Base-by-base conservation (phyloP, 805 yeast species). In the Spencermartinsiella europaea region DNA sequence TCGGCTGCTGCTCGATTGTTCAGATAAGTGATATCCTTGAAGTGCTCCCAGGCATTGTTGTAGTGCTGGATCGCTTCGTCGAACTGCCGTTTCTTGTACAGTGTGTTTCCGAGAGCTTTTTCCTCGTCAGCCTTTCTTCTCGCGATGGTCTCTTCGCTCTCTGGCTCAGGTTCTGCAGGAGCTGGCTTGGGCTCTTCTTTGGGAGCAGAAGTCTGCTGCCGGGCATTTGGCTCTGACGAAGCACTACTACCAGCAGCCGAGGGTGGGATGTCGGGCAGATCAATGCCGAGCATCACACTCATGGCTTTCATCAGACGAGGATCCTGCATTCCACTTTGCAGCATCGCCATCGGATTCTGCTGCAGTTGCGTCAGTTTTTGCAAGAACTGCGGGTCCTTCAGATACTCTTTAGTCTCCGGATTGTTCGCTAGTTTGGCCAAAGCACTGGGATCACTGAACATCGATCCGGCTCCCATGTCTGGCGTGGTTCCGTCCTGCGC, bases 1-100 rank as follows among this genome's bases (percentile, higher is more conserved):
- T 93, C 96, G 28, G 99, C 99, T 47, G 99, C 98, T 34, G 99
- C 93, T 61, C 95, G 81, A 75, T 93, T 93, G 74, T 95, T 93
- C 65, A 93, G 75, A 65, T 85, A 93, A 0, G 98, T 91, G 61
- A 91, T 87, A 64, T 93, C 98, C 61, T 81, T 76, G 69, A 73
- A 68, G 17, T 80, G 64, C 28, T 81, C 84, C 85, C 88, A 93
- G 1, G 99, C 99, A 62, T 81, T 76, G 63, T 85, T 73, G 70
- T 93, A 93, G 52, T 79, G 72, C 47, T 71, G 87, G 63, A 93
- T 91, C 38, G 99, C 99, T 61, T 84, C 95, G 62, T 88, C 96
- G 56, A 93, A 93, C 61, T 89, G 74, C 64, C 84, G 85, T 55
- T 81, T 73, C 69, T 93, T 93, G 76, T 93, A 93, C 40, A 85